Base-by-base conservation (phyloP, 108 stramenopile genomes). In the Mayamaea pseudoterrestris region DNA sequence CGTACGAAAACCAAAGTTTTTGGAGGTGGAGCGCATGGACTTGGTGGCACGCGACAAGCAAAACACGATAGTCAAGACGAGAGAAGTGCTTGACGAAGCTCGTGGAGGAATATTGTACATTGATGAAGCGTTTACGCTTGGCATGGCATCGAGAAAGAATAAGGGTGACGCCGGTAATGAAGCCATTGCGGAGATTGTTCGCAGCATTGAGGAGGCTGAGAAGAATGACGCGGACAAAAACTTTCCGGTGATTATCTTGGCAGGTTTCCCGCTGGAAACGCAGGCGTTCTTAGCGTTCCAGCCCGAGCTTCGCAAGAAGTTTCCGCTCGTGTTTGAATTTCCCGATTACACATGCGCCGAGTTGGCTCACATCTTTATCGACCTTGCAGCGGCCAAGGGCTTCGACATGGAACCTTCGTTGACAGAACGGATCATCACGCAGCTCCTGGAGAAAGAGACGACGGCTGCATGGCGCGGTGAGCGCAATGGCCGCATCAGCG, bases 1-100 rank as follows among this genome's bases (percentile, higher is more conserved):
- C 17, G 49, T 89, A 42, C 75, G 83, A 39, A 86, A 83, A 45
- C 83, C 81, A 25, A 86, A 93, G 44, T 86, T 93, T 41, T 57
- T 93, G 31, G 87, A 86, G 50, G 81, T 83, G n/a, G 86, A 87
- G 54, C 59, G 91, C 12, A 81, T 81, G 81, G 87, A 87, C 64
- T 49, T 93, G 37, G 80, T 86, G 27, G 91, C 69, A 11, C 62
- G 74, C n/a, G 80, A 86, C 50, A 47, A 41, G 37, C 70, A 82
- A 28, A 31, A 69, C 4, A 77, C 81, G 0, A 65, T 85, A 23
- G 56, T 78, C 55, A 93, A 93, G 67, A 88, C 86, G 2, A 64
- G 64, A 8, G 87, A 93, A 69, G 84, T 87, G 3, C 44, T 93
- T 13, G 84, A 86, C 30, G 80, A 83, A 60, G 91, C 91, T 0